Base-by-base conservation (phyloP, 2,329 filamentous ascomycete genomes). In the Claviceps purpurea region DNA sequence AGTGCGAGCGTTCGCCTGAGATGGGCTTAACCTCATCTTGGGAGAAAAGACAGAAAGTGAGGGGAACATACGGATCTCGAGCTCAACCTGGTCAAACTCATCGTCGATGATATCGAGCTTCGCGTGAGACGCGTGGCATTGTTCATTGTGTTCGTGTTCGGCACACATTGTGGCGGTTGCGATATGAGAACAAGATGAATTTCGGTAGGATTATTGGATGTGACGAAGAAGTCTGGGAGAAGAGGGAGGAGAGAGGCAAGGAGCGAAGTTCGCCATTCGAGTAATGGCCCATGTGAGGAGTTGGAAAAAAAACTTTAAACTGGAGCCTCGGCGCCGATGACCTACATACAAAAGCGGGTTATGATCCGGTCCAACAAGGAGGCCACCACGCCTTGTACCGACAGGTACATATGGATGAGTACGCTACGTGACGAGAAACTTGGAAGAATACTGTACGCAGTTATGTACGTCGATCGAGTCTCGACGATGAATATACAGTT, bases 81-180 rank as follows among this genome's bases (percentile, higher is more conserved):
- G 76, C 70, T 96, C 89, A 39, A 82, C 82, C 61, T 90, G 81
- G 55, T 90, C 83, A 62, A 95, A 95, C 57, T 94, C 85, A 59
- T 82, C 77, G 73, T 95, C 88, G 57, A 96, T 75, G 53, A 84
- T 78, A 54, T 81, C 78, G 57, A 97, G 81, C 66, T 91, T 80
- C 68, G 89, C 85, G 68, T 88, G 90, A 54, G 76, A 78, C 56
- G 84, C 70, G 54, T 68, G 59, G 54, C 68, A 59, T 54, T 70
- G 71, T 30, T 68, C 64, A 54, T 65, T 56, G 55, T 65, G 59
- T 45, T 64, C 56, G 55, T 65, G 58, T 47, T 65, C 63, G 56
- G 60, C 59, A 61, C 65, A 66, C 67, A 69, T 69, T 54, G 47
- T 63, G 57, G 45, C 50, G 52, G 55, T 51, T 60, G 52, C 52